Evolutionary conservation across 192 early-diverging fungal species (phyloP), one percentile per base, ranked within the genome.

Genomic region (Diversispora eburnea): DNA sequence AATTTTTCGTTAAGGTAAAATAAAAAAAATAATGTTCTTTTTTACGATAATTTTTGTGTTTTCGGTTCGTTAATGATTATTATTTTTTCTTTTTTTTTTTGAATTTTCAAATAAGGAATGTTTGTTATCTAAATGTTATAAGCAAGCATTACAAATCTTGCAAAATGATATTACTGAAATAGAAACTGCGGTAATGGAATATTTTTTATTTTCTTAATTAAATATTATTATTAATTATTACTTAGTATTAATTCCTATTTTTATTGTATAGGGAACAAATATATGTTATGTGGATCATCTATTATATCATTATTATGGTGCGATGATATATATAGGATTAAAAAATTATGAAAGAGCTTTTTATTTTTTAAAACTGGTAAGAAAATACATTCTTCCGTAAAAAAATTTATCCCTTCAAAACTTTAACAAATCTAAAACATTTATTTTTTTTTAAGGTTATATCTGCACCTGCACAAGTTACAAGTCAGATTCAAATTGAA

Each of bases 251-350:
- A n/a, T 62, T 41, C 4, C 4, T 39, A 17, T 39, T 13, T 1
- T 20, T 12, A 42, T 63, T 33, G 25, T 12, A 60, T 79, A 89
- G 76, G 76, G 64, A 10, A 82, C 76, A 39, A 70, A 71, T n/a
- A 77, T 82, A 60, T 72, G 66, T 19, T 82, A 82, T 70, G 75
- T 58, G 49, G 81, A 87, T 68, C 90, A 87, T 79, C 75, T 93
- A 12, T 78, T 90, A 25, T 91, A 93, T 81, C 82, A 91, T 66
- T 95, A 94, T 77, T 92, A 95, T 75, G 90, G 88, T 62, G 89
- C 85, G 15, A 86, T 93, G 78, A 67, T 92, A n/a, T 89, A 85
- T 69, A 83, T 88, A 25, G 88, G 84, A 19, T 81, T 88, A 72
- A 91, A 91, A 67, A 72, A 82, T 4, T 90, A 82, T 78, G 84